These are phyloP conservation scores for Pythium apleroticum DNA, from an alignment of 352 stramenopile genomes.

Conservation along the genomic window DNA sequence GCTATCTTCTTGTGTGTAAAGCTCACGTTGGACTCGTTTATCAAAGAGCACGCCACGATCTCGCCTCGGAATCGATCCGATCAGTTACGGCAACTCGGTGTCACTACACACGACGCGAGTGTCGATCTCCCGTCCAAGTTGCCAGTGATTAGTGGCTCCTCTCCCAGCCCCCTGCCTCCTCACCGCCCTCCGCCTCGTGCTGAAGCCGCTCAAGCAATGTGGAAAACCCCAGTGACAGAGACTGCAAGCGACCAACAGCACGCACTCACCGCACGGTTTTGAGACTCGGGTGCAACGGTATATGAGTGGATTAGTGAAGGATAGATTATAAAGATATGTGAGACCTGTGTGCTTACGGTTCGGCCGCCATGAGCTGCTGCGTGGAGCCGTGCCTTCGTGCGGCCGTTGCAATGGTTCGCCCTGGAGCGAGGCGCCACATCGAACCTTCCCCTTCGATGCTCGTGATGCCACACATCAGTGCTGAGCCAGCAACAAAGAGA, in stretches of 20 bases:
- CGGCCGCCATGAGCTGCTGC: background rate
- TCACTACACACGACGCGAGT: background rate
- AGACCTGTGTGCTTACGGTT: background rate
- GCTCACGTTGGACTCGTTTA: constrained; percentile 54
- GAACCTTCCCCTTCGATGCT: constrained; percentile 20
- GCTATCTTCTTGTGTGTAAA: constrained; percentile 6
- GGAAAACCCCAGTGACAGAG: constrained; percentile 7
- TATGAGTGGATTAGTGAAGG: background rate
- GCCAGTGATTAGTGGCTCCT: background rate
- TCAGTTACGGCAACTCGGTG: background rate
- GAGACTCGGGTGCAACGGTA: background rate
- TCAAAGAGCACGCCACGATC: constrained; percentile 27
- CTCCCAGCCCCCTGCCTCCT: background rate
- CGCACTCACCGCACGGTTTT: constrained; percentile 17
- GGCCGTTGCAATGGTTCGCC: background rate
- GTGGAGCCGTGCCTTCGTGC: background rate
- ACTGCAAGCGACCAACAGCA: background rate
- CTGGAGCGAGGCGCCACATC: constrained; percentile 4
- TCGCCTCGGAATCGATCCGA: constrained; percentile 8
- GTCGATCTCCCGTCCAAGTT: background rate
- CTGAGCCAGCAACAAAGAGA: constrained; percentile 29
- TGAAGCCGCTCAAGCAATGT: constrained; percentile 9
- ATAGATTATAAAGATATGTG: constrained; percentile 1
- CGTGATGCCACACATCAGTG: constrained; percentile 21
- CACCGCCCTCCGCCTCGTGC: background rate